These are phyloP conservation scores for Chenopodium berlandieri DNA, from an alignment of 148 eudicot species.

Conservation along the genomic window DNA sequence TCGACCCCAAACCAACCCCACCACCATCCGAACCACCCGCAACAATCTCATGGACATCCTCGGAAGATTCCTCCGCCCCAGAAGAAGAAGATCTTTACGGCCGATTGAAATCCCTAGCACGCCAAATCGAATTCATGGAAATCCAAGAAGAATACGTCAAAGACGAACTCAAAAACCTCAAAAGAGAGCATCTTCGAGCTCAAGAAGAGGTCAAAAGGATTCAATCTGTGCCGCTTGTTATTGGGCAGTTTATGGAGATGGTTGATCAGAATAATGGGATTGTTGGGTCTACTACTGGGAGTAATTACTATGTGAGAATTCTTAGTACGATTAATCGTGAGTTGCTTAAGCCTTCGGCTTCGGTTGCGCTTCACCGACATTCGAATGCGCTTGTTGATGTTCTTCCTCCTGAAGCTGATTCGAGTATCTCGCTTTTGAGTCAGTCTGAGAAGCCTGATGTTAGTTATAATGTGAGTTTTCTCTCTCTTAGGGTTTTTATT, in stretches of 20 bases:
- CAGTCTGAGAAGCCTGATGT: constrained; percentile 97
- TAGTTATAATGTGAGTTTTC: constrained; percentile 51
- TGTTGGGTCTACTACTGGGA: constrained; percentile 85
- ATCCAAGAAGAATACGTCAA: constrained; percentile 88
- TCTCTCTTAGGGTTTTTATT: not conserved
- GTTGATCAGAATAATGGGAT: constrained; percentile 76
- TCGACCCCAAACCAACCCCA: constrained; percentile 50
- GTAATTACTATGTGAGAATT: constrained; percentile 81
- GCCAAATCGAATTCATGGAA: constrained; percentile 75
- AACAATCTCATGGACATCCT: not conserved
- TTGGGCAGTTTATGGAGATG: constrained; percentile 98
- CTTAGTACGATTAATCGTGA: constrained; percentile 81
- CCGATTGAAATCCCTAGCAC: constrained; percentile 53
- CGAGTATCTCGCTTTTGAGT: constrained; percentile 78
- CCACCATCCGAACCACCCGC: constrained; percentile 5
- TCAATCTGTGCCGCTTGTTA: constrained; percentile 80
- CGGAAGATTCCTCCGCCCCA: not conserved
- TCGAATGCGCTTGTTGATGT: constrained; percentile 90
- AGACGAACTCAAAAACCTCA: constrained; percentile 82
- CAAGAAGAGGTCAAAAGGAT: constrained; percentile 90
- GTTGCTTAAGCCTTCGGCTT: constrained; percentile 67
- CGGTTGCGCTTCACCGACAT: constrained; percentile 82
- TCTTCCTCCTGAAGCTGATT: constrained; percentile 89
- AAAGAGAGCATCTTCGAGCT: constrained; percentile 69
- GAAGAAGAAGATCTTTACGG: constrained; percentile 67